Base-by-base conservation (phyloP, 371 early-diverging fungal species). In the Smittium culicis region DNA sequence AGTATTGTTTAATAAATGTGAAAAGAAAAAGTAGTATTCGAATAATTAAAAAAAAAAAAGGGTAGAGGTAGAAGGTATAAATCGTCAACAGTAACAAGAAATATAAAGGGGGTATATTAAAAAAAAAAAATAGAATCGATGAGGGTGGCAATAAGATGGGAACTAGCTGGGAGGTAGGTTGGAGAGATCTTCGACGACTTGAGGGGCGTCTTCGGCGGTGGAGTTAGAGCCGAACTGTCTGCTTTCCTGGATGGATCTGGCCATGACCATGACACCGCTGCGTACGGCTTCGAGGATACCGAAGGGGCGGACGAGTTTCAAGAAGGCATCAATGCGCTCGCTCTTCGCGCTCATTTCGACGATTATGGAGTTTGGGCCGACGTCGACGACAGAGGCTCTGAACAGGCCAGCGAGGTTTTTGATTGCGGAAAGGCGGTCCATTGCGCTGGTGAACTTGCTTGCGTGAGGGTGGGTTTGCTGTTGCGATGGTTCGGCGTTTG, bases 241-340 rank as follows among this genome's bases (percentile, higher is more conserved):
- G 86, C 89, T 67, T 86, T 81, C 64, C 59, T 91, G 81, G 58
- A 87, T 88, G 54, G 90, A 87, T 58, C 95, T 81, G 14, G 95
- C 91, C 87, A 97, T 90, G 35, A 93, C 93, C 94, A 97, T 94
- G 73, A 87, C 80, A 75, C 96, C 96, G 54, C 90, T 89, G 71
- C 96, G 82, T 28, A 93, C 90, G 1, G 90, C 93, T 79, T 97
- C 96, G 67, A 94, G 79, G 67, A 95, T 87, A 34, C 98, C 98
- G 70, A 89, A 97, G 17, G 95, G 96, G 68, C 90, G 87, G 69
- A 93, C 81, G 14, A 97, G 80, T 73, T 88, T 89, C 68, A 97
- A 80, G 77, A 97, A 94, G 0, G 94, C 88, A 70, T 92, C 87
- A 35, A 97, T 76, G 67, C 94, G 86, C 57, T 82, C 80, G 34